These are phyloP conservation scores for Camellia sinensis DNA, from an alignment of 148 eudicot genomes.

Conservation along the genomic window DNA sequence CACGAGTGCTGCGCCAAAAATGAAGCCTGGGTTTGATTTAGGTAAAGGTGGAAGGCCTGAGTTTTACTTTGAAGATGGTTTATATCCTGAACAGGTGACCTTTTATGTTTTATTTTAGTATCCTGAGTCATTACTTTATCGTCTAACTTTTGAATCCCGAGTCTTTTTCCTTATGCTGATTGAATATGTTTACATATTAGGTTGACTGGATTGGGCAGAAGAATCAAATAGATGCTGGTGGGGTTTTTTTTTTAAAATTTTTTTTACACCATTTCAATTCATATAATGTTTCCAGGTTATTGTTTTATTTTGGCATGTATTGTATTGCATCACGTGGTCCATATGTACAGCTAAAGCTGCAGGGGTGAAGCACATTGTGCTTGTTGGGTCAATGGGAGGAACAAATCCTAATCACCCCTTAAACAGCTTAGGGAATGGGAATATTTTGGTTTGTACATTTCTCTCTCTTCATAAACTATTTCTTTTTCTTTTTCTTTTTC, in stretches of 20 bases:
- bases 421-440: conserved; percentile 86
- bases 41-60: conserved; percentile 73
- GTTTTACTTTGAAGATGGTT: conserved; percentile 76
- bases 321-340: conserved; percentile 12
- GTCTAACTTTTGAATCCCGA: not conserved
- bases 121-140: not conserved
- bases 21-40: conserved; percentile 91
- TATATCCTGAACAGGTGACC: conserved; percentile 79
- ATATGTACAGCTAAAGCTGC: conserved; percentile 84
- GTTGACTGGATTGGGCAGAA: conserved; percentile 99
- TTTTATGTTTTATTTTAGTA: not conserved
- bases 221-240: conserved; percentile 96
- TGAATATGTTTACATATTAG: conserved; percentile 34
- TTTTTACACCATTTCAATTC: not conserved
- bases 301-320: not conserved
- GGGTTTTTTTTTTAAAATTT: conserved; percentile 20
- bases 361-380: conserved; percentile 92
- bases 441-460: conserved; percentile 61
- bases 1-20: conserved; percentile 85
- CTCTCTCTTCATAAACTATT: not conserved
- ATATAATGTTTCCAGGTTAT: not conserved
- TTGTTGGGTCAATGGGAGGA: conserved; percentile 99
- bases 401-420: conserved; percentile 76
- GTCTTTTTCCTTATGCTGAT: not conserved
- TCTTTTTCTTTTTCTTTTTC: not conserved